phyloP scores from a whole-genome alignment of 2,329 filamentous ascomycete species.

The Dendrostoma leiphaemia region DNA sequence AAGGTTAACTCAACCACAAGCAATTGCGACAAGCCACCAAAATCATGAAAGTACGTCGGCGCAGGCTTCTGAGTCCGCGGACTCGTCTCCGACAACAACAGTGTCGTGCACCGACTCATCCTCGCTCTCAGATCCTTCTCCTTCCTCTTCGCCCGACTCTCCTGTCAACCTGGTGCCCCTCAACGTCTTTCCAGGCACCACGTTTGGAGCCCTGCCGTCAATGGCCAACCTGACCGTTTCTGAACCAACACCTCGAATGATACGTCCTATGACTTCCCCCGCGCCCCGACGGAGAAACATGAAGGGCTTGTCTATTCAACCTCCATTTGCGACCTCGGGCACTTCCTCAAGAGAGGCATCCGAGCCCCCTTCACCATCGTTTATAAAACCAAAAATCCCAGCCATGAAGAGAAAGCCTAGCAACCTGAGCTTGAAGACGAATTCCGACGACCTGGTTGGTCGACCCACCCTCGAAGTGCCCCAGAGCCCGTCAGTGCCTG shows the following conservation, averaged over 20 bases:
- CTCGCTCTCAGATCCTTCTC: conserved; percentile 84
- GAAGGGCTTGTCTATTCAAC: conserved; percentile 80
- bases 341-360: conserved; percentile 52
- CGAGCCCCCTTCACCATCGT: conserved; percentile 70
- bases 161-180: conserved; percentile 72
- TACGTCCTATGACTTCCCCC: conserved; percentile 65
- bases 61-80: conserved; percentile 77
- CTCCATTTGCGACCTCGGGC: conserved; percentile 46
- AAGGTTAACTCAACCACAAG: conserved; percentile 32
- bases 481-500: conserved; percentile 52
- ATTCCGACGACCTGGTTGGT: conserved; percentile 55
- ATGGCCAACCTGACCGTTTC: conserved; percentile 48
- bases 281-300: conserved; percentile 76
- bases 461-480: conserved; percentile 52
- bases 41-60: conserved; percentile 78
- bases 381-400: conserved; percentile 77
- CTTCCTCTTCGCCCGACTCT: conserved; percentile 89
- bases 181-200: conserved; percentile 63
- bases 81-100: conserved; percentile 93
- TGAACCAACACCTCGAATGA: conserved; percentile 36
- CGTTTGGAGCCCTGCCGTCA: conserved; percentile 46
- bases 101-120: conserved; percentile 91
- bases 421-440: conserved; percentile 73
- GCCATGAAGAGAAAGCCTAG: conserved; percentile 72
- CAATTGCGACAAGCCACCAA: conserved; percentile 57